Evolutionary conservation across 495 filamentous ascomycete species (phyloP).

Genomic region (Aspergillus kassunensis): DNA sequence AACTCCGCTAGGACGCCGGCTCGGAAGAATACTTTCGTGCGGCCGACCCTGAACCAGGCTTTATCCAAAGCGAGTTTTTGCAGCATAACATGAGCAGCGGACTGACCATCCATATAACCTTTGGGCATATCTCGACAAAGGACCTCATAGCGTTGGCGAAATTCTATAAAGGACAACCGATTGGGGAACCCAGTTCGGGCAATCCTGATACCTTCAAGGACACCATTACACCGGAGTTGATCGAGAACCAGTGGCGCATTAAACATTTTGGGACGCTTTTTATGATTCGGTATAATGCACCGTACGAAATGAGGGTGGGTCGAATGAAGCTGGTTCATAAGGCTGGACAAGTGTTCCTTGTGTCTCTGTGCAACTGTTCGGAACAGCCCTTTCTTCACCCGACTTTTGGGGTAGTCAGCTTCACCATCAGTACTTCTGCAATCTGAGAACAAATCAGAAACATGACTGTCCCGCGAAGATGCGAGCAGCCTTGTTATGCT

Average conservation of each 20-base stretch:
- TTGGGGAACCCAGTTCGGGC: constrained; percentile 99
- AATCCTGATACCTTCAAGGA: constrained; percentile 95
- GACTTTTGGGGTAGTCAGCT: constrained; percentile 62
- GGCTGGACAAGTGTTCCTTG: constrained; percentile 90
- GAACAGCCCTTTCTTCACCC: constrained; percentile 97
- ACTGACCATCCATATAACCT: constrained; percentile 87
- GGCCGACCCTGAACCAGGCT: constrained; percentile 83
- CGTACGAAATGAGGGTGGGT: constrained; percentile 98
- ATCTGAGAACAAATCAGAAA: constrained; percentile 82
- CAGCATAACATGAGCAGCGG: constrained; percentile 78
- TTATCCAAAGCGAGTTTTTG: constrained; percentile 82
- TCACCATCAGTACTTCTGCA: constrained; percentile 76
- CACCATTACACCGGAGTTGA: constrained; percentile 96
- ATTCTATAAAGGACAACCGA: constrained; percentile 85
- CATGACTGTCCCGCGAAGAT: constrained; percentile 72
- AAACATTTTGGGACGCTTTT: constrained; percentile 93
- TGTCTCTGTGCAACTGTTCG: constrained; percentile 95
- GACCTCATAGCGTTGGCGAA: constrained; percentile 95
- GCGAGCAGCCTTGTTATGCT: constrained; percentile 88
- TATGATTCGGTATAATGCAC: constrained; percentile 98
- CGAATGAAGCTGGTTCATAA: constrained; percentile 93
- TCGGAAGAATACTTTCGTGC: constrained; percentile 98
- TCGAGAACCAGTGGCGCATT: constrained; percentile 86
- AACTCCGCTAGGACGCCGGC: constrained; percentile 94
- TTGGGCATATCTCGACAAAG: constrained; percentile 86